Conservation (phyloP, 2,329 filamentous ascomycete species). For the Apiospora aurea region DNA sequence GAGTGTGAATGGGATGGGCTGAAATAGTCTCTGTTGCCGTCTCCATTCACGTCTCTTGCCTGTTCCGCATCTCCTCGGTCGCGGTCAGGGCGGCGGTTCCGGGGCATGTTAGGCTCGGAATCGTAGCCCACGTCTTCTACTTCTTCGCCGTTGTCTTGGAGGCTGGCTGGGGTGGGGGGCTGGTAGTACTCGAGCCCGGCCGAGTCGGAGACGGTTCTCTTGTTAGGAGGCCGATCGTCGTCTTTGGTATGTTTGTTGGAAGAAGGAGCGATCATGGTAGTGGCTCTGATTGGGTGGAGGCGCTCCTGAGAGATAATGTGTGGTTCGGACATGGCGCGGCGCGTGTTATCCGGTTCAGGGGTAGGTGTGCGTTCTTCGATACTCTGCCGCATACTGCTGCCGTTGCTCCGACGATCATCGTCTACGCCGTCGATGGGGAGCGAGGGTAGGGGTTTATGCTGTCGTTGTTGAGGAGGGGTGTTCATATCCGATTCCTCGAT, state of each 20-base stretch:
- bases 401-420: background rate
- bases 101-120: constrained; percentile 41
- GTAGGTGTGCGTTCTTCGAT: constrained; percentile 22
- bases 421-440: background rate
- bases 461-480: constrained; percentile 15
- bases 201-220: constrained; percentile 36
- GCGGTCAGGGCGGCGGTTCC: constrained; percentile 13
- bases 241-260: constrained; percentile 5
- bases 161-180: constrained; percentile 39
- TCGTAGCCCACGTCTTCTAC: constrained; percentile 39
- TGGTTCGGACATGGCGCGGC: constrained; percentile 33
- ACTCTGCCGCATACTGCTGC: constrained; percentile 1
- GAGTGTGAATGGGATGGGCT: background rate
- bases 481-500: constrained; percentile 21
- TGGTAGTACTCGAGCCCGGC: constrained; percentile 30
- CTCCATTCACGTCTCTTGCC: background rate
- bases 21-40: constrained; percentile 11
- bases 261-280: background rate
- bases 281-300: background rate
- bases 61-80: constrained; percentile 31
- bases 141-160: constrained; percentile 28
- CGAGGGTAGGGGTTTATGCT: constrained; percentile 8
- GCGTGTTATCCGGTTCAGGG: constrained; percentile 17
- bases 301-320: background rate
- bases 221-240: background rate